Conservation (phyloP, 2,329 filamentous ascomycete species). For the Albifimbria verrucaria region DNA sequence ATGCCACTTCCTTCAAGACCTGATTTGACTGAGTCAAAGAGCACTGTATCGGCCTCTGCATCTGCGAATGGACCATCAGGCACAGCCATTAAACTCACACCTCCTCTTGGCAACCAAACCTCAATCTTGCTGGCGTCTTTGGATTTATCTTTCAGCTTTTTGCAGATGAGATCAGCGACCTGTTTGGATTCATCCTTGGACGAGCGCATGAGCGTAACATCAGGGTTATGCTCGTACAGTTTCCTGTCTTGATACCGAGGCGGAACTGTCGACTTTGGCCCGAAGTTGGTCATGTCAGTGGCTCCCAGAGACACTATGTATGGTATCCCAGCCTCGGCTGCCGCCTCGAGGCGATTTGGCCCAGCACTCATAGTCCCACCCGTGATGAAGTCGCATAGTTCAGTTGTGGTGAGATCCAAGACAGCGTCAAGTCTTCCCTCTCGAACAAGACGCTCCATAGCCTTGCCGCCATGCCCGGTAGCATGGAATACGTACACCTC, state of each 20-base stretch:
- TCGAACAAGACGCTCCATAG: constrained; percentile 63
- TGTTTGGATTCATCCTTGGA: constrained; percentile 51
- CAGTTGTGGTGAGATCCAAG: constrained; percentile 69
- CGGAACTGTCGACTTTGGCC: constrained; percentile 52
- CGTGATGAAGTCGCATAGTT: constrained; percentile 61
- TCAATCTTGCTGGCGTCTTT: constrained; percentile 40
- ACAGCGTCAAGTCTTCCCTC: constrained; percentile 61
- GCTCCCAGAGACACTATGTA: constrained; percentile 47
- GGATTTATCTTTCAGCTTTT: constrained; percentile 43
- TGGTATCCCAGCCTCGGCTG: constrained; percentile 55
- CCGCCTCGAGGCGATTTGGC: constrained; percentile 52
- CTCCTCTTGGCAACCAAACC: constrained; percentile 58
- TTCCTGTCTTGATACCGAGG: constrained; percentile 46
- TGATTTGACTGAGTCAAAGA: constrained; percentile 50
- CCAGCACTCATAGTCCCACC: constrained; percentile 64
- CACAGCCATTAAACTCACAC: constrained; percentile 58
- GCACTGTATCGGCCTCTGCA: constrained; percentile 36
- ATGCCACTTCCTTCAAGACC: constrained; percentile 48
- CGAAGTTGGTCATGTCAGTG: constrained; percentile 64
- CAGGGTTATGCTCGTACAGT: constrained; percentile 63
- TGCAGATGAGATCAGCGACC: constrained; percentile 54
- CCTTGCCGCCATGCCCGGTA: constrained; percentile 63
- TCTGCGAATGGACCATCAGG: constrained; percentile 52
- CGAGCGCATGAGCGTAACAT: constrained; percentile 64
- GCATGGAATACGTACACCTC: constrained; percentile 68